Percentiles rank a stretch among this genome's conserved stretches.
phyloP scores from a whole-genome alignment of 140 eudicot genomes.

The Ambrosia hybrid region DNA sequence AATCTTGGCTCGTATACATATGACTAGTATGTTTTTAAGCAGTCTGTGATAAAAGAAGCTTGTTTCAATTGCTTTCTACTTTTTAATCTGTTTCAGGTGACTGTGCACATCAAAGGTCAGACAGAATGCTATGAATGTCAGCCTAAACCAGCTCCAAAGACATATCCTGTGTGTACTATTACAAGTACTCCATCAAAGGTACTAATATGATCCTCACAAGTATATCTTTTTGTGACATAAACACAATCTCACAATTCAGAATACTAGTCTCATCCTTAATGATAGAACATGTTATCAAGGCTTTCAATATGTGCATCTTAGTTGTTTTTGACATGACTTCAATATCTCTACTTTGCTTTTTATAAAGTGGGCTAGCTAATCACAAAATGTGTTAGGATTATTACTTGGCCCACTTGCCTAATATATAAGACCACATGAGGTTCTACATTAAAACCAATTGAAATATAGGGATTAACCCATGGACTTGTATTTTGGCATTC shows the following conservation, averaged over 20 bases:
- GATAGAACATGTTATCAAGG: not conserved
- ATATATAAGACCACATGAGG: not conserved
- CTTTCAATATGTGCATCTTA: not conserved
- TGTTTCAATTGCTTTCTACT: not conserved
- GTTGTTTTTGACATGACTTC: slow-evolving; percentile 13
- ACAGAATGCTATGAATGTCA: slow-evolving; percentile 97
- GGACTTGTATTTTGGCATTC: not conserved
- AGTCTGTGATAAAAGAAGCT: not conserved
- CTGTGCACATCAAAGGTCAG: slow-evolving; percentile 91
- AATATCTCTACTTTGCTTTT: not conserved
- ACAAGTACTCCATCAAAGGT: slow-evolving; percentile 99
- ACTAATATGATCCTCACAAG: slow-evolving; percentile 10
- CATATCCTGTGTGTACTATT: slow-evolving; percentile 97
- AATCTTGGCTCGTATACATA: not conserved
- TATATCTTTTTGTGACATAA: not conserved
- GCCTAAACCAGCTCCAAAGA: slow-evolving; percentile 96
- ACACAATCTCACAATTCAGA: not conserved
- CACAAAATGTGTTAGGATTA: slow-evolving; percentile 7
- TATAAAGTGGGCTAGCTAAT: slow-evolving; percentile 4
- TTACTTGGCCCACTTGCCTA: not conserved
- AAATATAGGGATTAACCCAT: not conserved
- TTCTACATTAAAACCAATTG: not conserved
- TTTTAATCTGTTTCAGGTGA: slow-evolving; percentile 51
- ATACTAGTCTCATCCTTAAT: not conserved
- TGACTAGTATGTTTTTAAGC: slow-evolving; percentile 15